These are phyloP conservation scores for Cytospora schulzeri DNA, from an alignment of 2,329 filamentous ascomycete genomes.

Conservation along the genomic window DNA sequence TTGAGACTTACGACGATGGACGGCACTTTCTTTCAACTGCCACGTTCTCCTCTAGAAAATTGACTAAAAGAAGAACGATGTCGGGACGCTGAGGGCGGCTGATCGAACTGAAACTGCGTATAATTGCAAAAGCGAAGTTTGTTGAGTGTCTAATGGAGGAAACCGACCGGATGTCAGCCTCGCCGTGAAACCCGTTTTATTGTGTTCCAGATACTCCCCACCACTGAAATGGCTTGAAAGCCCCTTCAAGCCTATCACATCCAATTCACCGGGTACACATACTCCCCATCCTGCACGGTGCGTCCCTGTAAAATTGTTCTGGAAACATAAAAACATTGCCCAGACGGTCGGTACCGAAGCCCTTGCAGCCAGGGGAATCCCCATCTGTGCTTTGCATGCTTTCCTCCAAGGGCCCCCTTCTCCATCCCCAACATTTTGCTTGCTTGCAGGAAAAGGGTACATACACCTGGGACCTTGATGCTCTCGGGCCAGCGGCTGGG, in stretches of 20 bases:
- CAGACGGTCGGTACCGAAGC: neutral
- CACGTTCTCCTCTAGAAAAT: neutral
- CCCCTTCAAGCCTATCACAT: neutral
- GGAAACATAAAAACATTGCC: neutral
- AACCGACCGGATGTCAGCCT: neutral
- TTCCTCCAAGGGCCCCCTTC: too few species aligned
- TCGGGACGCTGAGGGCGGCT: too few species aligned
- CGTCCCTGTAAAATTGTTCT: neutral
- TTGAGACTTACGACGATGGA: too few species aligned
- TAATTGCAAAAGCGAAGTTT: neutral
- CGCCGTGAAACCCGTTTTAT: neutral
- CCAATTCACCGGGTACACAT: neutral
- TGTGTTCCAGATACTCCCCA: neutral
- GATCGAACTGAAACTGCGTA: too few species aligned
- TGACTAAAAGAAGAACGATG: too few species aligned
- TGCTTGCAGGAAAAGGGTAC: too few species aligned
- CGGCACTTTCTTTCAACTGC: too few species aligned
- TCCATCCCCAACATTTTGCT: too few species aligned
- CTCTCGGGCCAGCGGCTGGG: too few species aligned
- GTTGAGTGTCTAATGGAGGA: neutral
- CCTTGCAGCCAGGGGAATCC: neutral
- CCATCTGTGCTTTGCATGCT: too few species aligned
- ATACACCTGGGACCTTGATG: too few species aligned
- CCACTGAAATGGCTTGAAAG: neutral
- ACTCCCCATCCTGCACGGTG: neutral